Percentiles rank a stretch among this genome's conserved stretches.
phyloP scores from a whole-genome alignment of 139 green algal species.

The Pseudopediastrum boryanum region DNA sequence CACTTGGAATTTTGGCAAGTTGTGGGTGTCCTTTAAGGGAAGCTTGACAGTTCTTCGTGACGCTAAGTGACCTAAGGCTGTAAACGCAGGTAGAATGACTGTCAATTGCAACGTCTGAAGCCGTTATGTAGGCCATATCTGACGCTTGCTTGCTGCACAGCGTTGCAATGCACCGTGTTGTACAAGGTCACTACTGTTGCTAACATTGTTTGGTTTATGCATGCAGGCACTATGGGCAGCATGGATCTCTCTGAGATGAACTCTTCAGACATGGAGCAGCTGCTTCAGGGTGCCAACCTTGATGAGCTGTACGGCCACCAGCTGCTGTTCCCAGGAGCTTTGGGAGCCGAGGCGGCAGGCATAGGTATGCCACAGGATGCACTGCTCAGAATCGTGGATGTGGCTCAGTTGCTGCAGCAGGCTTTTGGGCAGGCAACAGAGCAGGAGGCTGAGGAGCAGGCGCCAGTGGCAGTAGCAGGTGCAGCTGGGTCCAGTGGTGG shows the following conservation, averaged over 20 bases:
- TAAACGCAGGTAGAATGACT: no score
- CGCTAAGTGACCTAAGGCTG: no score
- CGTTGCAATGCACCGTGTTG: background rate
- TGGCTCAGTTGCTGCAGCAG: slow-evolving; percentile 25
- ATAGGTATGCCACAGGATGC: slow-evolving; percentile 2
- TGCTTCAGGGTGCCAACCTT: slow-evolving; percentile 20
- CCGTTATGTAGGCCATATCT: no score
- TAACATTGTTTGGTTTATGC: background rate
- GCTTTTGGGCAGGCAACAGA: no score
- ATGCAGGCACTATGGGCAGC: slow-evolving; percentile 33
- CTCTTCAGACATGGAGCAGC: slow-evolving; percentile 39
- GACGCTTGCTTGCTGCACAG: no score
- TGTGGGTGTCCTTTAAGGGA: no score
- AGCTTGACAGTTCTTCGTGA: no score
- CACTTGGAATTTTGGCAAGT: no score
- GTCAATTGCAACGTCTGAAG: no score
- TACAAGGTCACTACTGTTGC: background rate
- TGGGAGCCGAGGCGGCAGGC: background rate
- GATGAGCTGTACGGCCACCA: slow-evolving; percentile 22
- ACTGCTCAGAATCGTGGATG: slow-evolving; percentile 38
- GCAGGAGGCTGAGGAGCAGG: no score
- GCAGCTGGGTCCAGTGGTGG: no score
- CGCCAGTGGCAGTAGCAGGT: no score
- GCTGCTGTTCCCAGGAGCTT: slow-evolving; percentile 14
- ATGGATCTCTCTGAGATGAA: slow-evolving; percentile 23